phyloP scores from a whole-genome alignment of 306 rosid species.

The Styphnolobium japonicum region DNA sequence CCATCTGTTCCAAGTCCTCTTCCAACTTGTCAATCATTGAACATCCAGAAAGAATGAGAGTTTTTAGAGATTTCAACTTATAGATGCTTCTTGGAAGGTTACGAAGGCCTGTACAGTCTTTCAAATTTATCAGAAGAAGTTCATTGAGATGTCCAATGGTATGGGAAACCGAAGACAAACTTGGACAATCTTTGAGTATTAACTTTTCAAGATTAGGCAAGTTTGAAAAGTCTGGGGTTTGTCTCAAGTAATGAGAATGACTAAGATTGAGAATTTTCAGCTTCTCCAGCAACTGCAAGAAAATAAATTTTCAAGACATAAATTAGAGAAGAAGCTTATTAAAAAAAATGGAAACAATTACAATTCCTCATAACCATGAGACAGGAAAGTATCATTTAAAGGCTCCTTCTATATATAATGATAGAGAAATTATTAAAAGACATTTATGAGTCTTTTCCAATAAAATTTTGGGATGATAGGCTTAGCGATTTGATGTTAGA shows the following conservation, averaged over 20 bases:
- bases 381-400: not conserved
- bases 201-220: constrained; percentile 36
- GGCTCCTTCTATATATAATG: too few relatives aligned
- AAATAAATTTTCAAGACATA: not conserved
- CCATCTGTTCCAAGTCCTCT: constrained; percentile 24
- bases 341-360: not conserved
- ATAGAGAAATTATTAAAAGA: too few relatives aligned
- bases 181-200: constrained; percentile 24
- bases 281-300: constrained; percentile 11
- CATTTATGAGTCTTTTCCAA: too few relatives aligned
- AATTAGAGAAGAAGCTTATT: not conserved
- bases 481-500: too few relatives aligned
- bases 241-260: constrained; percentile 15
- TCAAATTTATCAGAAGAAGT: constrained; percentile 22
- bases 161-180: not conserved
- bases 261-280: constrained; percentile 38
- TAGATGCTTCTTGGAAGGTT: constrained; percentile 31
- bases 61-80: constrained; percentile 12
- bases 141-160: constrained; percentile 15
- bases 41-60: constrained; percentile 31
- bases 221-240: constrained; percentile 31
- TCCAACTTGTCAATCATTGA: constrained; percentile 14
- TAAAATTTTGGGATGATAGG: too few relatives aligned
- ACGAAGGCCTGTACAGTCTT: constrained; percentile 14
- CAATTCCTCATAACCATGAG: too few relatives aligned